A percentile compares a stretch with the other conserved stretches of the same genome.
Evolutionary conservation across 2,329 filamentous ascomycete species (phyloP).

Genomic region (Cordyceps fumosorosea): DNA sequence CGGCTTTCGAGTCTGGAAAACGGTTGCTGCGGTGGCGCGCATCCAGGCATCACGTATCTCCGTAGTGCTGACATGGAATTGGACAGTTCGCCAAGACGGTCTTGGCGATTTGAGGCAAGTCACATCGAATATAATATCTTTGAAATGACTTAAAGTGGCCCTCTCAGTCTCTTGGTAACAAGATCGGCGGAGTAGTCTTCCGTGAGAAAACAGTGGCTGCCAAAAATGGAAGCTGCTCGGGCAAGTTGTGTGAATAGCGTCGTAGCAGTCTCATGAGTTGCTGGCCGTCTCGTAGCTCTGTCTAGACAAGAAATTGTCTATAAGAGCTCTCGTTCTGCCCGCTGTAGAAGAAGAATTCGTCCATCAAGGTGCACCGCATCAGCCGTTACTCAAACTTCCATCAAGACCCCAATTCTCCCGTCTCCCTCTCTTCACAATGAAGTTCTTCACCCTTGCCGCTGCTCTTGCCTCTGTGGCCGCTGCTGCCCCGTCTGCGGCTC

Average conservation of each 20-base stretch:
- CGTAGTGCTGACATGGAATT: not conserved
- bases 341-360: not conserved
- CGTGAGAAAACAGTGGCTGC: not conserved
- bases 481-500: conserved; percentile 24
- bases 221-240: not conserved
- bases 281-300: not conserved
- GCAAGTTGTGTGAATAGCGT: conserved; percentile 1
- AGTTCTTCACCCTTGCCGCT: conserved; percentile 28
- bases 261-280: not conserved
- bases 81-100: not conserved
- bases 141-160: not conserved
- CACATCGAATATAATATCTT: not conserved
- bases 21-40: not conserved
- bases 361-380: conserved; percentile 1
- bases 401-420: not conserved
- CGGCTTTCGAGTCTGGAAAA: not conserved
- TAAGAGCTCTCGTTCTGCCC: not conserved
- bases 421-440: conserved; percentile 29
- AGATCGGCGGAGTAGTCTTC: not conserved
- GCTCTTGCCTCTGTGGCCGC: conserved; percentile 29
- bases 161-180: not conserved
- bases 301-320: not conserved
- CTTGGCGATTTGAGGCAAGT: conserved; percentile 11
- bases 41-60: not conserved
- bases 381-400: not conserved